Evolutionary conservation across 2,329 filamentous ascomycete genomes (phyloP).

Genomic region (Claviceps lovelessii): DNA sequence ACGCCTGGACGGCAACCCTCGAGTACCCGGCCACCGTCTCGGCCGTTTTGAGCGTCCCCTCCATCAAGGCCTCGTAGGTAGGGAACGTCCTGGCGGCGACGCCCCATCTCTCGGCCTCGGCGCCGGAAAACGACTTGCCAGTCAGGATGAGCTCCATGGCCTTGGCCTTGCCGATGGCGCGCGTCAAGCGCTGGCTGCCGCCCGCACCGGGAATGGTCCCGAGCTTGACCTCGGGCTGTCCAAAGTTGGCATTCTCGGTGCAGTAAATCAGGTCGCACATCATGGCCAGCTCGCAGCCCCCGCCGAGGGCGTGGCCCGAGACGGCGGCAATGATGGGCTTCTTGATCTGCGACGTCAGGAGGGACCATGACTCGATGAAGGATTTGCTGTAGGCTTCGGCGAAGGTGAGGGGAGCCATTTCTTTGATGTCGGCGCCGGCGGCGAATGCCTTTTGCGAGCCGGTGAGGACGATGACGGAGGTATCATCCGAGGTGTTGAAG

Average conservation of each 20-base stretch:
- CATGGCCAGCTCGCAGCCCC: constrained; percentile 90
- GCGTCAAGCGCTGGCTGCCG: constrained; percentile 76
- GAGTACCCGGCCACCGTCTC: constrained; percentile 82
- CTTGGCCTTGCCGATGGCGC: constrained; percentile 67
- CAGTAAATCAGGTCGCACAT: constrained; percentile 97
- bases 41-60: constrained; percentile 67
- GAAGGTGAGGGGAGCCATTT: constrained; percentile 91
- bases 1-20: constrained; percentile 72
- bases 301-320: constrained; percentile 85
- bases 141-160: constrained; percentile 89
- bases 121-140: constrained; percentile 68
- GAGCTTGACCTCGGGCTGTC: constrained; percentile 93
- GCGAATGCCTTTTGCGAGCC: constrained; percentile 85
- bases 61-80: constrained; percentile 66
- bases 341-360: constrained; percentile 69
- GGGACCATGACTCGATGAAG: constrained; percentile 93
- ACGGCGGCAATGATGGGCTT: constrained; percentile 92
- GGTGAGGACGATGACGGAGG: constrained; percentile 70
- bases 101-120: constrained; percentile 79
- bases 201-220: constrained; percentile 86
- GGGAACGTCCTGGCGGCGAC: constrained; percentile 72
- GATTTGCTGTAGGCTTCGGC: constrained; percentile 72
- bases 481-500: constrained; percentile 54
- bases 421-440: constrained; percentile 95
- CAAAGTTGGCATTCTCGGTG: constrained; percentile 73